Conservation (phyloP, 2,329 filamentous ascomycete species). For the Lachnellula cervina region DNA sequence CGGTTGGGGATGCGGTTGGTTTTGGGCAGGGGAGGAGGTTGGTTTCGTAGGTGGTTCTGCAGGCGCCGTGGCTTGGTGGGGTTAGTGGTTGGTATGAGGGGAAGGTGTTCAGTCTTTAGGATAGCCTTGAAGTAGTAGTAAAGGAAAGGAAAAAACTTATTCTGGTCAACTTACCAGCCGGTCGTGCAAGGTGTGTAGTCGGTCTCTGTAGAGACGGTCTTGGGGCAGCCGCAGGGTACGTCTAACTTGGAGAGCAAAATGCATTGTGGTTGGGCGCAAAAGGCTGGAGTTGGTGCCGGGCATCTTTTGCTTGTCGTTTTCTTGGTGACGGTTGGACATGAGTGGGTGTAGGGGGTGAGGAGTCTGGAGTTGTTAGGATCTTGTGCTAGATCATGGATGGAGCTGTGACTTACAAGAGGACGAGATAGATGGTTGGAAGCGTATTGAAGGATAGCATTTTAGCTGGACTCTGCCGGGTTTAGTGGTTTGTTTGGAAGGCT, state of each 20-base stretch:
- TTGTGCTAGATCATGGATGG: neutral
- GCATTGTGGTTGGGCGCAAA: constrained; percentile 16
- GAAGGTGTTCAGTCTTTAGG: no score
- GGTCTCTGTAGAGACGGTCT: constrained; percentile 18
- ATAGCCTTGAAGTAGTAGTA: no score
- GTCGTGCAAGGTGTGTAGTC: constrained; percentile 21
- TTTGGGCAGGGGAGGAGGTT: neutral
- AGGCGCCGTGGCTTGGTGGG: neutral
- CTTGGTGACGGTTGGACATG: constrained; percentile 25
- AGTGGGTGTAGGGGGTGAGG: neutral
- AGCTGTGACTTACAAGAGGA: neutral
- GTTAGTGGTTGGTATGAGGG: constrained; percentile 10
- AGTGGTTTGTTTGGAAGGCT: neutral
- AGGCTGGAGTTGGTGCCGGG: constrained; percentile 12
- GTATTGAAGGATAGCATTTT: neutral
- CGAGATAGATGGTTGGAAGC: neutral
- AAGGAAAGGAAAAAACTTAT: no score
- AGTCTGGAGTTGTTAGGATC: neutral
- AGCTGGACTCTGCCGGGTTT: neutral
- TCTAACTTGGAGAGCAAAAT: constrained; percentile 15
- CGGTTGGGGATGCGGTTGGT: neutral
- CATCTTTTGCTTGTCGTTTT: constrained; percentile 12
- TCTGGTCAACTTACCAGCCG: neutral
- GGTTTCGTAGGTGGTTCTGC: constrained; percentile 1
- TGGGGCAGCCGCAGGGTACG: constrained; percentile 26